Base-by-base conservation (phyloP, 192 early-diverging fungal species). In the Coemansia sp. region DNA sequence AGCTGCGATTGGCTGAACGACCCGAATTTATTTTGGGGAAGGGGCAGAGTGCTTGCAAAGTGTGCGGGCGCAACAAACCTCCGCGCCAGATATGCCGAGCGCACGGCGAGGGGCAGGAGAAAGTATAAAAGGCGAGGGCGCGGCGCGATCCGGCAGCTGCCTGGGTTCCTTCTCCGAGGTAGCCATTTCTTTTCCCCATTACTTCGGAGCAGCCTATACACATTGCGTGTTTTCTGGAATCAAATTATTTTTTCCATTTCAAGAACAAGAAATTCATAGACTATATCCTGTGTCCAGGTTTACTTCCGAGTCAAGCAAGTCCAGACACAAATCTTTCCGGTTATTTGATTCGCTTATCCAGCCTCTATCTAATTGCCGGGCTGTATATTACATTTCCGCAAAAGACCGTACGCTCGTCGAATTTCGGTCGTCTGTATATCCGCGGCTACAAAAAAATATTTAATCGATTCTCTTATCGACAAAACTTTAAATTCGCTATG, bases 161-260 rank as follows among this genome's bases (percentile, higher is more conserved):
- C 69, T 64, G 54, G 68, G 72, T 78, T 81, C 78, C 78, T 74
- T 81, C 78, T 81, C 78, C 78, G 78, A 81, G 78, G 69, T 81
- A 64, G 72, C 62, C 69, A 55, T 75, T 81, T 81, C 42, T 59
- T 68, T 68, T 66, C 57, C 44, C 62, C 73, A 56, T 56, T 52
- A 59, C 68, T 75, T 75, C 72, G 78, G 78, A 81, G 78, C 78
- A 53, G 46, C 52, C 36, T 31, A 56, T 38, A 69, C 73, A 69
- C 64, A 70, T 63, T 46, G 65, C 60, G 66, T 74, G 58, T 62
- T 48, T 48, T 21, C 46, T 48, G 46, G 46, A 19, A 20, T 56
- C 54, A 56, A 56, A 19, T 15, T 46, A 20, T 20, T 44, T 25
- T 12, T 19, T 51, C 21, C 34, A 36, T 56, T 44, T 46, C 52